Evolutionary conservation across 2,329 filamentous ascomycete genomes (phyloP).

Genomic region (Aspergillus uvarum): DNA sequence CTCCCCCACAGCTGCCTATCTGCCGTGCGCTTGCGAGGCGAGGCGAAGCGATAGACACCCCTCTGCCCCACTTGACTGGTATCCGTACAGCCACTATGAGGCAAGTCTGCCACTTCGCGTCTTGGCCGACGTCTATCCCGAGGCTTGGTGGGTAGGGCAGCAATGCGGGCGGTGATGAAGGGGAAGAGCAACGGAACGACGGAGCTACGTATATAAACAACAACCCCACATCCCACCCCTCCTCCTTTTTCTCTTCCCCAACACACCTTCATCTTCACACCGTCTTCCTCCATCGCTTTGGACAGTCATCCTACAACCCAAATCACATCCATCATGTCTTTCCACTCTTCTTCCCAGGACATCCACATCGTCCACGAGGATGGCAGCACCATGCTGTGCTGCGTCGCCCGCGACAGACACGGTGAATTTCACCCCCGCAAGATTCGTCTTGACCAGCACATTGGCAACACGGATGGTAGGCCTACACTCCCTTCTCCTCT

Average conservation of each 20-base stretch:
- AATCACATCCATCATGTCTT: neutral
- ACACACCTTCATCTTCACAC: neutral
- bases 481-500: neutral
- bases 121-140: neutral
- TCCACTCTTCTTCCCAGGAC: neutral
- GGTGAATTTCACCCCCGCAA: neutral
- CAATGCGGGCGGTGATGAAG: neutral
- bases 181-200: neutral
- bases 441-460: conserved; percentile 19
- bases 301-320: neutral
- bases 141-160: neutral
- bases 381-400: neutral
- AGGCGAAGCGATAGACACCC: neutral
- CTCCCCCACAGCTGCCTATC: too few relatives aligned
- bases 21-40: neutral
- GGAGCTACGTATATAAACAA: neutral
- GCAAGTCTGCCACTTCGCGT: neutral
- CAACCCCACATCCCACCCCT: neutral
- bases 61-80: neutral
- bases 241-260: neutral
- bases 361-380: neutral
- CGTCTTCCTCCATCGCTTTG: neutral
- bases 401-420: neutral
- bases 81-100: neutral
- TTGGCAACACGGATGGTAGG: conserved; percentile 19